Conservation (phyloP, 2,329 filamentous ascomycete genomes). For the Magnaporthales sp. region DNA sequence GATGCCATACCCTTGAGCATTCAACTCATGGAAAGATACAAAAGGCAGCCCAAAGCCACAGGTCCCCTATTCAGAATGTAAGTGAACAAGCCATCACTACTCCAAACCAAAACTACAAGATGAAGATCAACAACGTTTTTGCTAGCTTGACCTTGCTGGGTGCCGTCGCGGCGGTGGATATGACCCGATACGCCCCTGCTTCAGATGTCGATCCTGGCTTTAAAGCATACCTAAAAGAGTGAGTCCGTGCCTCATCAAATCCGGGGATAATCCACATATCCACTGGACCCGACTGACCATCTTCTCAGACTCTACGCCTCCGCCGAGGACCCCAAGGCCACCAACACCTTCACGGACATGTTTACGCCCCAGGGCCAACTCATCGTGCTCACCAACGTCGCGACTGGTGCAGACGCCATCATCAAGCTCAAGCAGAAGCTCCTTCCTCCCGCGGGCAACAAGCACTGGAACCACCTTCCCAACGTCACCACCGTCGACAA, state of each 20-base stretch:
- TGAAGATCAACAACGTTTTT: neutral
- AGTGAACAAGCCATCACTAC: neutral
- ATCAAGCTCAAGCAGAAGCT: conserved; percentile 2
- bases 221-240: neutral
- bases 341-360: neutral
- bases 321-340: neutral
- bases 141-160: neutral
- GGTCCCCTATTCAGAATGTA: neutral
- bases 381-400: neutral
- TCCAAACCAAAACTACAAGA: neutral
- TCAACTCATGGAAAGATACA: neutral
- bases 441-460: neutral
- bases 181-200: neutral
- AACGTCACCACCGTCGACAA: conserved; percentile 1
- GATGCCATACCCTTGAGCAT: too few relatives aligned
- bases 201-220: neutral
- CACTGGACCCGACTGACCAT: neutral
- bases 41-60: neutral
- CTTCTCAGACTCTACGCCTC: conserved; percentile 1
- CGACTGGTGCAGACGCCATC: neutral
- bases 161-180: neutral
- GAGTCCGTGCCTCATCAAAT: neutral
- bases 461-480: conserved; percentile 4
- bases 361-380: neutral
- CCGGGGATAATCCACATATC: neutral